Evolutionary conservation across 352 stramenopile species (phyloP).

Genomic region (Pythium coloratum): DNA sequence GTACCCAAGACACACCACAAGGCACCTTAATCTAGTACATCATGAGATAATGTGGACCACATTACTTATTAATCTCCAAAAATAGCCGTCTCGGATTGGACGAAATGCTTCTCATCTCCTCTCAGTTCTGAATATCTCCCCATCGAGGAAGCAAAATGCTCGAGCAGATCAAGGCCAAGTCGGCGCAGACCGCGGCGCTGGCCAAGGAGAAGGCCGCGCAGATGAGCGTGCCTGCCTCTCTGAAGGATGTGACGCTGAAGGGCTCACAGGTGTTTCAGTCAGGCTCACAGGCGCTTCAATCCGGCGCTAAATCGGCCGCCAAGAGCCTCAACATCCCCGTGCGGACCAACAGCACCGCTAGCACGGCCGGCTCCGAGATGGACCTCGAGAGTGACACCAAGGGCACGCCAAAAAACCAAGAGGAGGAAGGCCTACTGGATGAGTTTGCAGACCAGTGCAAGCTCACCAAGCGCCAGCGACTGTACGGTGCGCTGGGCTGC

Average conservation of each 20-base stretch:
- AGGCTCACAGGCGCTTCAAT: slow-evolving; percentile 35
- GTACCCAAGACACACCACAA: slow-evolving; percentile 19
- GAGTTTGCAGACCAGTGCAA: slow-evolving; percentile 72
- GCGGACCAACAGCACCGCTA: slow-evolving; percentile 30
- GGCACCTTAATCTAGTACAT: slow-evolving; percentile 10
- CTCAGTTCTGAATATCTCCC: not conserved
- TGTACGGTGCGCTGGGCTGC: slow-evolving; percentile 71
- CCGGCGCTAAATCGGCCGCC: slow-evolving; percentile 48
- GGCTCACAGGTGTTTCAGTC: slow-evolving; percentile 35
- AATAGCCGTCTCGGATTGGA: slow-evolving; percentile 20
- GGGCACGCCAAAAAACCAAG: slow-evolving; percentile 49
- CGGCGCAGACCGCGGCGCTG: slow-evolving; percentile 49
- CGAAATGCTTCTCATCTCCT: slow-evolving; percentile 21
- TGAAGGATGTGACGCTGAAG: slow-evolving; percentile 55
- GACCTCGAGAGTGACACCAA: slow-evolving; percentile 39
- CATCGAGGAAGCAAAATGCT: slow-evolving; percentile 44
- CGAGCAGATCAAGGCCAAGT: slow-evolving; percentile 62
- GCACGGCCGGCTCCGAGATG: slow-evolving; percentile 37
- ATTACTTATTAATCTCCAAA: not conserved
- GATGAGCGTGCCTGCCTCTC: slow-evolving; percentile 42
- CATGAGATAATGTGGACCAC: slow-evolving; percentile 9
- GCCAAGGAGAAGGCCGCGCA: slow-evolving; percentile 55
- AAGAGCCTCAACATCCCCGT: slow-evolving; percentile 58
- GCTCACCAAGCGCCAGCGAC: slow-evolving; percentile 76
- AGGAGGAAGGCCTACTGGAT: slow-evolving; percentile 72